These are phyloP conservation scores for Fistulinella prunicolor DNA, from an alignment of 768 basidiomycete species.

Conservation along the genomic window DNA sequence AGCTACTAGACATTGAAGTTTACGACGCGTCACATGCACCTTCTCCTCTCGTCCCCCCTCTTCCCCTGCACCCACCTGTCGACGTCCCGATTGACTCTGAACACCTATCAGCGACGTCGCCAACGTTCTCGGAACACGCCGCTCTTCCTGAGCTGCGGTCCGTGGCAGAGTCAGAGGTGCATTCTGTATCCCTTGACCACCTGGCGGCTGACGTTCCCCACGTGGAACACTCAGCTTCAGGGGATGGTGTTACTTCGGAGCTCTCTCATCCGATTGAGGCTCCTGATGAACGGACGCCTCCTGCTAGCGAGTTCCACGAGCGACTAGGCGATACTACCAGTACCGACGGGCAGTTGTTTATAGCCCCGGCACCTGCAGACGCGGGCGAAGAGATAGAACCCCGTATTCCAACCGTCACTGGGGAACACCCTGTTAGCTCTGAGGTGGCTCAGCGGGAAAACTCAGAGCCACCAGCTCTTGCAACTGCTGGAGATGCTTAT, in stretches of 20 bases:
- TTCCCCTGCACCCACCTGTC: conserved; percentile 12
- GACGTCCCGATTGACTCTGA: conserved; percentile 19
- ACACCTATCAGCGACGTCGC: conserved; percentile 1
- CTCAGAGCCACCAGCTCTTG: conserved; percentile 6
- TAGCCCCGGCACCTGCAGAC: conserved; percentile 3
- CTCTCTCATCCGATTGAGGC: conserved; percentile 6
- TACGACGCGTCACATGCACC: conserved; percentile 36
- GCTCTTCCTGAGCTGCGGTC: conserved; percentile 2
- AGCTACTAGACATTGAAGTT: conserved; percentile 40
- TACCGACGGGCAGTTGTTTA: conserved; percentile 5
- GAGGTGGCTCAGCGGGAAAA: conserved; percentile 13
- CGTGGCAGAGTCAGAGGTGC: conserved; percentile 12
- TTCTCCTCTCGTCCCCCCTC: conserved; percentile 25
- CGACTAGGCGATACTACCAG: conserved; percentile 7
- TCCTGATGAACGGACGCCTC: conserved; percentile 4
- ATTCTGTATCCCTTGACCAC: conserved; percentile 15
- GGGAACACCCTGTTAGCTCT: conserved; percentile 2
- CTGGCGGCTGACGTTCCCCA: conserved; percentile 13
- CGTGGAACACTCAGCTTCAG: conserved; percentile 14
- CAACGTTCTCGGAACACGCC: conserved; percentile 5
- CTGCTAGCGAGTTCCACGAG: conserved; percentile 22
- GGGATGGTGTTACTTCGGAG: conserved; percentile 8
- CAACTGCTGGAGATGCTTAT: conserved; percentile 6
- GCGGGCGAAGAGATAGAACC: conserved; percentile 3
- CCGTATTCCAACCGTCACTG: conserved; percentile 1